phyloP scores from a whole-genome alignment of 805 yeast species.

The Blastobotrys mokoenaii region DNA sequence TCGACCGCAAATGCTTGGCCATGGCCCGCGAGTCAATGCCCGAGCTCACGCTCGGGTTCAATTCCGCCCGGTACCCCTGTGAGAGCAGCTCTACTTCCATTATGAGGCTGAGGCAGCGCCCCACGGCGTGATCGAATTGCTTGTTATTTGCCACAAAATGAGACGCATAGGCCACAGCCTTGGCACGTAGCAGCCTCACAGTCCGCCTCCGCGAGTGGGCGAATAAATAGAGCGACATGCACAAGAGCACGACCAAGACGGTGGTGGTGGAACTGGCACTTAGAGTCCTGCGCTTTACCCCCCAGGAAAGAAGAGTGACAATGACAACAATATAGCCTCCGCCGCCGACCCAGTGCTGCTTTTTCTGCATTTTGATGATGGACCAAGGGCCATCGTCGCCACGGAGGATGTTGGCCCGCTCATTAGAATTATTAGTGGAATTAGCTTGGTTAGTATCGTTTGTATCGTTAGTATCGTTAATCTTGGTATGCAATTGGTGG shows the following conservation, averaged over 20 bases:
- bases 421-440: neutral
- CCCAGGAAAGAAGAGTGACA: conserved; percentile 27
- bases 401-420: conserved; percentile 14
- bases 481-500: neutral
- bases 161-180: conserved; percentile 21
- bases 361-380: conserved; percentile 9
- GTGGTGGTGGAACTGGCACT: conserved; percentile 4
- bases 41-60: conserved; percentile 5
- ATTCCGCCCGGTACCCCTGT: conserved; percentile 19
- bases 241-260: conserved; percentile 22
- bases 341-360: conserved; percentile 25
- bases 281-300: conserved; percentile 4
- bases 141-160: conserved; percentile 19
- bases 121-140: conserved; percentile 23
- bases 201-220: conserved; percentile 27
- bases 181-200: conserved; percentile 24
- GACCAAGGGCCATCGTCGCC: conserved; percentile 17
- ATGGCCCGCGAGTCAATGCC: conserved; percentile 8
- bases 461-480: neutral
- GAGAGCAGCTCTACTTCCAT: conserved; percentile 26
- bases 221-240: conserved; percentile 23
- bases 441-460: neutral
- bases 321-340: conserved; percentile 30
- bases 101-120: conserved; percentile 20
- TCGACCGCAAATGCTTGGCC: conserved; percentile 28